Evolutionary conservation across 2,329 filamentous ascomycete genomes (phyloP).

Genomic region (Neofusicoccum laricinum): DNA sequence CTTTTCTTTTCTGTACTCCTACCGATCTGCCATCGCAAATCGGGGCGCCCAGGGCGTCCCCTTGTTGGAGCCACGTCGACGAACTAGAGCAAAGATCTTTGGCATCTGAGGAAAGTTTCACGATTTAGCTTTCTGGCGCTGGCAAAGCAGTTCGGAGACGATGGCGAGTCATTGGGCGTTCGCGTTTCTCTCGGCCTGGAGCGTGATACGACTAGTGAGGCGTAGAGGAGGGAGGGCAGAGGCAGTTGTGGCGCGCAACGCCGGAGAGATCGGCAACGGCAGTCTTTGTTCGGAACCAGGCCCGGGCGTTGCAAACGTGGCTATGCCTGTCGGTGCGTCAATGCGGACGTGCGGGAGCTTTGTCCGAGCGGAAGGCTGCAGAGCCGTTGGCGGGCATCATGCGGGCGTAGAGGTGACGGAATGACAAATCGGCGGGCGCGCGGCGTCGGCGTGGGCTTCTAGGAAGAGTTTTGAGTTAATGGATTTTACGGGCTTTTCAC

Average conservation of each 20-base stretch:
- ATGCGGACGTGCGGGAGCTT: conserved; percentile 8
- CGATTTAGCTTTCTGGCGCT: background rate
- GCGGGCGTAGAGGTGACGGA: background rate
- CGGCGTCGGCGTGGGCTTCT: background rate
- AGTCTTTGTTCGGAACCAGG: conserved; percentile 10
- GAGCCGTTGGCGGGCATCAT: conserved; percentile 9
- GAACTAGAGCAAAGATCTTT: background rate
- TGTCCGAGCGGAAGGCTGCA: conserved; percentile 14
- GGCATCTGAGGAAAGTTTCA: conserved; percentile 8
- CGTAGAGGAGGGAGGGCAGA: background rate
- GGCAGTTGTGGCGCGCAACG: background rate
- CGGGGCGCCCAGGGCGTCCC: background rate
- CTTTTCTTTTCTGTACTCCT: background rate
- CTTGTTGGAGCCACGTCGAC: background rate
- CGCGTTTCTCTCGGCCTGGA: background rate
- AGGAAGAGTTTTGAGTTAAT: conserved; percentile 6
- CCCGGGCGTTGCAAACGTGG: conserved; percentile 12
- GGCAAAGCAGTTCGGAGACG: background rate
- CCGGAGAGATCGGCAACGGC: conserved; percentile 8
- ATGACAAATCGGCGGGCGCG: background rate
- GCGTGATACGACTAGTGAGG: conserved; percentile 1
- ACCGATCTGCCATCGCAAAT: background rate
- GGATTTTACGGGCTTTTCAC: background rate
- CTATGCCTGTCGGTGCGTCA: conserved; percentile 14
- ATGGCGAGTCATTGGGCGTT: background rate